Evolutionary conservation across 2,329 filamentous ascomycete species (phyloP).

Genomic region (Colletotrichum sp.): DNA sequence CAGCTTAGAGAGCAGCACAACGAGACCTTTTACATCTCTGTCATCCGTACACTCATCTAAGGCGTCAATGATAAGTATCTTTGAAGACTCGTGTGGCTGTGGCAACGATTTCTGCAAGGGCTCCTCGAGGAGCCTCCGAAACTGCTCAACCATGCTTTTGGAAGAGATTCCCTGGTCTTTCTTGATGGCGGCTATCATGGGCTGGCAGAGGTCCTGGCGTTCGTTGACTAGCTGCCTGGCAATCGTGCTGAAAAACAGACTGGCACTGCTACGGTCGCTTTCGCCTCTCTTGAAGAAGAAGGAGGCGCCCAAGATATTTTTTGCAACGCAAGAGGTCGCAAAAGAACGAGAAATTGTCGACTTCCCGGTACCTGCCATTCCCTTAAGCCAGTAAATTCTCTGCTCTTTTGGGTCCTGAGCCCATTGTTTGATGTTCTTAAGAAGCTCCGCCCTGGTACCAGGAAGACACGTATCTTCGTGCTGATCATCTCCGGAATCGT

Average conservation of each 20-base stretch:
- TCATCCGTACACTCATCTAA: neutral
- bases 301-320: constrained; percentile 24
- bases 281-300: constrained; percentile 22
- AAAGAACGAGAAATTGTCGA: constrained; percentile 38
- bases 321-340: no score
- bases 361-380: constrained; percentile 39
- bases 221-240: neutral
- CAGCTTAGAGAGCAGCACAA: neutral
- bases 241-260: neutral
- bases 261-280: neutral
- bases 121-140: no score
- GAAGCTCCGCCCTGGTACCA: constrained; percentile 29
- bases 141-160: no score
- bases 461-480: constrained; percentile 30
- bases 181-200: neutral
- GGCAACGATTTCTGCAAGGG: no score
- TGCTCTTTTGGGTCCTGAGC: constrained; percentile 19
- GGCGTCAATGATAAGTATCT: neutral
- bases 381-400: constrained; percentile 36
- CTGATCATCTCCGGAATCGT: constrained; percentile 31
- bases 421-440: constrained; percentile 29
- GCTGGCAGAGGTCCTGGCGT: neutral
- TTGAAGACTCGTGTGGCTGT: no score
- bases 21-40: neutral
- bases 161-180: neutral